Conservation (phyloP, 1,284 basidiomycete species). For the Ganoderma boninense region DNA sequence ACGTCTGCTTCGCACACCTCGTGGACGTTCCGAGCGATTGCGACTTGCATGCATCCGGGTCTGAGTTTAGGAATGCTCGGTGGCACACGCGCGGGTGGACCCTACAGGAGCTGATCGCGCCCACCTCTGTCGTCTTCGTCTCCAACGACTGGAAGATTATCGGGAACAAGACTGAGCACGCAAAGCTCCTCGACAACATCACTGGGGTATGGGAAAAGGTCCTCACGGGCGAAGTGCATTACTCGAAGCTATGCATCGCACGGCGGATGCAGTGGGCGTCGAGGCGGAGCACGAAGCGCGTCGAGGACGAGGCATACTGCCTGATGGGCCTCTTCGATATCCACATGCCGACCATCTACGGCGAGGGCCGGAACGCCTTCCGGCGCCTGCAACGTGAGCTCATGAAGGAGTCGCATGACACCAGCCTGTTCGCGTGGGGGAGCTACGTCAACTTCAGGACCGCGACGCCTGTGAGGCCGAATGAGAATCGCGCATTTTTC, state of each 20-base stretch:
- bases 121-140: conserved; percentile 20
- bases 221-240: not conserved
- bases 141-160: conserved; percentile 13
- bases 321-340: conserved; percentile 21
- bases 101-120: conserved; percentile 25
- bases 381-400: conserved; percentile 19
- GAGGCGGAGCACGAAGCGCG: conserved; percentile 9
- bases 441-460: not conserved
- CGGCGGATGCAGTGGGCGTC: conserved; percentile 21
- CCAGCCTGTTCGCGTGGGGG: conserved; percentile 20
- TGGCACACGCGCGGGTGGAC: conserved; percentile 28
- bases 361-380: conserved; percentile 18
- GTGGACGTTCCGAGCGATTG: conserved; percentile 11
- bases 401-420: conserved; percentile 13
- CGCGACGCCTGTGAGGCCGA: not conserved
- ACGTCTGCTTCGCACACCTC: conserved; percentile 24
- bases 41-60: not conserved
- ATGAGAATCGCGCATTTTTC: not conserved
- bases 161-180: conserved; percentile 8
- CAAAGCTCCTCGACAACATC: not conserved
- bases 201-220: not conserved
- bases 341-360: conserved; percentile 22
- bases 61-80: conserved; percentile 13
- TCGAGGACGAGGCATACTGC: conserved; percentile 19
- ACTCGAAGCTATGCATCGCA: not conserved